These are phyloP conservation scores for Circinella minor DNA, from an alignment of 371 early-diverging fungal genomes.

Conservation along the genomic window DNA sequence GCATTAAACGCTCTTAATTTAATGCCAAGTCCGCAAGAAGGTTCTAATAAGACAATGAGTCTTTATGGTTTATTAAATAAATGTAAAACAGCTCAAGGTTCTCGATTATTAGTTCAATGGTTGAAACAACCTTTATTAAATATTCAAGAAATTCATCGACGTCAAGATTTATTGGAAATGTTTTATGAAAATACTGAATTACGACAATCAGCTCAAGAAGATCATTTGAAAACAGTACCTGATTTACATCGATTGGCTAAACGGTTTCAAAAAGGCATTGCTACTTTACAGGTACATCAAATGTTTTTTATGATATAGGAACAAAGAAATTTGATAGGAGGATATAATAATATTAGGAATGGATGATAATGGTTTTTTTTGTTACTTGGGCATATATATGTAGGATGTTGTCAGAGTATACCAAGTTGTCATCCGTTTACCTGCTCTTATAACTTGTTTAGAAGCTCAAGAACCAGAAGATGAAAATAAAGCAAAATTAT, in stretches of 20 bases:
- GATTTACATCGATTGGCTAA: constrained; percentile 89
- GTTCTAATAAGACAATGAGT: constrained; percentile 80
- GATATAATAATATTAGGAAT: neutral
- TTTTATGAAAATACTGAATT: constrained; percentile 74
- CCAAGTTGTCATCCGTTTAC: constrained; percentile 83
- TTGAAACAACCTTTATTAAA: constrained; percentile 92
- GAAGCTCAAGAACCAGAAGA: constrained; percentile 44
- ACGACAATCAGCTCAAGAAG: constrained; percentile 75
- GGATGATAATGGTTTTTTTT: neutral
- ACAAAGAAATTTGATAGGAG: neutral
- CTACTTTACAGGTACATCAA: constrained; percentile 65
- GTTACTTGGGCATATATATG: neutral
- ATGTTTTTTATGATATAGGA: too few relatives aligned
- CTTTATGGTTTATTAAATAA: constrained; percentile 88
- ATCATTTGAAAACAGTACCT: constrained; percentile 80
- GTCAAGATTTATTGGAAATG: constrained; percentile 82
- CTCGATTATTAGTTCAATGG: constrained; percentile 90
- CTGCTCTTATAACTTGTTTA: constrained; percentile 66
- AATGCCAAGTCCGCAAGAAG: constrained; percentile 80
- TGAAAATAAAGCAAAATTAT: constrained; percentile 20
- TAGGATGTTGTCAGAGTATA: constrained; percentile 90
- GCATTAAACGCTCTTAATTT: constrained; percentile 90
- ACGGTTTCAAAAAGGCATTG: constrained; percentile 81
- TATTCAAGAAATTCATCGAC: constrained; percentile 69
- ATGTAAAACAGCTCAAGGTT: constrained; percentile 92